Evolutionary conservation across 805 yeast species (phyloP), one percentile per base, ranked within the genome.

Genomic region (Suhomyces vadensis): DNA sequence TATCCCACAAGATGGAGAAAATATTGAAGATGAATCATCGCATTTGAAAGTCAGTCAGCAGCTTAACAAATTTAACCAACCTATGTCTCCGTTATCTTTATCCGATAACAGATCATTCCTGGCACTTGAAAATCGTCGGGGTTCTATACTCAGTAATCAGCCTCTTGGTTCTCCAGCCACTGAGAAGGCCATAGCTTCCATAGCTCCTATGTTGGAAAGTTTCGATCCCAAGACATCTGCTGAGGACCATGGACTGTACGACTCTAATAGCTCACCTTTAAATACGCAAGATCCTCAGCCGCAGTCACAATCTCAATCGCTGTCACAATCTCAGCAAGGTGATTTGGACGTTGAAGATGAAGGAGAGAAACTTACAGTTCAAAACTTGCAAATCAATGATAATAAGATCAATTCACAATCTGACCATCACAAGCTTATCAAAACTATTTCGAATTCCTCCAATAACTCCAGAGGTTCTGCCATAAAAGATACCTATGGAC

Each of bases 201-300:
- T 86, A 35, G 92, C 92, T 0, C 94, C 95, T 2, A 84, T 86
- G 58, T 63, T 87, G 31, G 90, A 83, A 57, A 73, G 79, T 1
- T 87, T 84, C 61, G 76, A 80, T 4, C 94, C 94, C 4, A 86
- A 84, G 56, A 77, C 90, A 0, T 77, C 84, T 0, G 73, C 79
- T 10, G 54, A 52, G 23, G 54, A 51, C 38, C 39, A 39, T 35
- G 48, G 37, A 2, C 39, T 17, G n/a, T 35, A 21, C 33, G 23
- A 33, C n/a, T 19, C 26, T 10, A 33, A 33, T 11, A 19, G 10
- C 5, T 16, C 14, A 6, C 37, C 37, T 5, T 11, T 23, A 3
- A 33, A 33, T 23, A n/a, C 37, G 7, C 20, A 22, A n/a, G 35
- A 38, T 10, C 17, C 33, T 9, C 33, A 14, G 19, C 19, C 19